Evolutionary conservation across 139 green algal species (phyloP).

Genomic region (Chlamydomonas urium): DNA sequence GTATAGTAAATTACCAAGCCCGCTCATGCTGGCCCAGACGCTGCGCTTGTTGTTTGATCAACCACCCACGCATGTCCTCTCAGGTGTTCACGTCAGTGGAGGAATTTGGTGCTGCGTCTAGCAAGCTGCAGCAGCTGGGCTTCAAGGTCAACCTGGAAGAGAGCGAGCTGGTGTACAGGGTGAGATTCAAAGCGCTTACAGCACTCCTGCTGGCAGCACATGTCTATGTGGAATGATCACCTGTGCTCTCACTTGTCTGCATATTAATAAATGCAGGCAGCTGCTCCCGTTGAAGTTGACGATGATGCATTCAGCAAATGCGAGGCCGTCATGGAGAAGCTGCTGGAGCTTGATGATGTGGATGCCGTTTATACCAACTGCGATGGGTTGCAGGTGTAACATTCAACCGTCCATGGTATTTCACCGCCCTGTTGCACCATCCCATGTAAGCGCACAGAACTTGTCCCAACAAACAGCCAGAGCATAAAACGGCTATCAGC

Average conservation of each 20-base stretch:
- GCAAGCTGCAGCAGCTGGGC: conserved; percentile 24
- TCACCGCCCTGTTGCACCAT: background rate
- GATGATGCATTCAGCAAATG: conserved; percentile 67
- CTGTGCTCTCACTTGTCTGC: too few relatives aligned
- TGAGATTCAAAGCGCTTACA: conserved; percentile 8
- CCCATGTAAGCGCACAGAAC: background rate
- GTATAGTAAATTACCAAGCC: background rate
- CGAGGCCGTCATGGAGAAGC: conserved; percentile 71
- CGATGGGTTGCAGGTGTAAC: background rate
- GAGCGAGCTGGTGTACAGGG: conserved; percentile 52
- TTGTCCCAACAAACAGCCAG: background rate
- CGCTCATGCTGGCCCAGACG: too few relatives aligned
- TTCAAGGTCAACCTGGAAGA: conserved; percentile 42
- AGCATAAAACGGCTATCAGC: background rate
- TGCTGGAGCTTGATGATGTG: conserved; percentile 92
- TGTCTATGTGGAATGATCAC: too few relatives aligned
- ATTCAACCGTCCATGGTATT: background rate
- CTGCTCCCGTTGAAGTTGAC: conserved; percentile 38
- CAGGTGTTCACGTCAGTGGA: conserved; percentile 18
- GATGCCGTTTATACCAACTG: conserved; percentile 61
- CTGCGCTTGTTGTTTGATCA: too few relatives aligned
- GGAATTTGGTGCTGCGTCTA: background rate
- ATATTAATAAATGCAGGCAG: conserved; percentile 1
- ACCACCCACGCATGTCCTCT: too few relatives aligned
- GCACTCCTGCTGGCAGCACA: too few relatives aligned